Percentiles rank a stretch among this genome's conserved stretches.
These are phyloP conservation scores for Solidago caesia DNA, from an alignment of 129 eudicot species.

Conservation along the genomic window DNA sequence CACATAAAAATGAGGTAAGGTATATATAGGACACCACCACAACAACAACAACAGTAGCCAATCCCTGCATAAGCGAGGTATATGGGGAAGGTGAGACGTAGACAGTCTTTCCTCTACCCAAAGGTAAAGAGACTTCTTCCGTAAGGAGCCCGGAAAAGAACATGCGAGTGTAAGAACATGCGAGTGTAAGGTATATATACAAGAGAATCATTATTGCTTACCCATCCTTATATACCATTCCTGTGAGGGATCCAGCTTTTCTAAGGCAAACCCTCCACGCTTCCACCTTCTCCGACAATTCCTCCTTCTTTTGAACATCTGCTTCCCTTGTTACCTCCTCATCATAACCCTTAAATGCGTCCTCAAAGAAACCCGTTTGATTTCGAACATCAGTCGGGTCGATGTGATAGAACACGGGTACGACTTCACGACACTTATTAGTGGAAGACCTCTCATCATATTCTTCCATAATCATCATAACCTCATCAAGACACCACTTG, in stretches of 20 bases:
- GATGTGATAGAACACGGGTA: conserved; percentile 25
- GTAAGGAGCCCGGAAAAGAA: neutral
- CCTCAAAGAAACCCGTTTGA: conserved; percentile 21
- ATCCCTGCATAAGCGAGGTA: too few species aligned
- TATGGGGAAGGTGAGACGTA: too few species aligned
- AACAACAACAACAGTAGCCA: neutral
- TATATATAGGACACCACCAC: neutral
- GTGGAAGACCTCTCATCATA: too few species aligned
- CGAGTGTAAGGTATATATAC: neutral
- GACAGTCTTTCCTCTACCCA: too few species aligned
- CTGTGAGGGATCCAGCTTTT: conserved; percentile 20
- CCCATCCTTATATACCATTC: conserved; percentile 19
- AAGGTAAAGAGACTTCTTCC: neutral
- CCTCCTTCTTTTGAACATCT: conserved; percentile 7
- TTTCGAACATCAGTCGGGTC: conserved; percentile 29
- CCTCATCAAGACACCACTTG: too few species aligned
- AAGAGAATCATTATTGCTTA: neutral
- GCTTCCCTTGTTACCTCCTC: neutral
- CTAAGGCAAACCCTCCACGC: conserved; percentile 23
- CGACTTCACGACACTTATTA: neutral
- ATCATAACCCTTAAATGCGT: conserved; percentile 24
- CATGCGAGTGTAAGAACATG: too few species aligned
- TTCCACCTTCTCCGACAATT: conserved; percentile 17
- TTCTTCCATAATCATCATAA: too few species aligned
- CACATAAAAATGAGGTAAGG: too few species aligned